Percentiles rank a stretch among this genome's conserved stretches.
phyloP scores from a whole-genome alignment of 345 rosid species.

The Lepidium sativum region DNA sequence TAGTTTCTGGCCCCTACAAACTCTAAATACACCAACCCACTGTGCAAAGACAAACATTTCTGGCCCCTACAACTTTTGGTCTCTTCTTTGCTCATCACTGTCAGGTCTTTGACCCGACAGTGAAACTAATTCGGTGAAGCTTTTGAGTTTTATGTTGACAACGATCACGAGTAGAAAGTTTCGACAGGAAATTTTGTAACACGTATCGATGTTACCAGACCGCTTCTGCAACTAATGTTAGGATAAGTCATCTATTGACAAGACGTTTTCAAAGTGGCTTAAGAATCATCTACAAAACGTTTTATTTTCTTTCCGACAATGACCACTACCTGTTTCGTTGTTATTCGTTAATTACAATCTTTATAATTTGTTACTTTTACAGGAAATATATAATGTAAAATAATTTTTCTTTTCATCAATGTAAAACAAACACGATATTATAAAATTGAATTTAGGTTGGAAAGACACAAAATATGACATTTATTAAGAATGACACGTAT shows the following conservation, averaged over 20 bases:
- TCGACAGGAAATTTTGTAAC: no score
- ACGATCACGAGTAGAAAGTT: no score
- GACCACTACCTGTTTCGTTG: neutral
- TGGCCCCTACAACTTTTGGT: slow-evolving; percentile 7
- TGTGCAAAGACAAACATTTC: neutral
- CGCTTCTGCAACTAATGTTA: neutral
- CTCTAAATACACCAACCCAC: slow-evolving; percentile 10
- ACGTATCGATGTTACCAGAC: neutral
- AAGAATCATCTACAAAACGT: neutral
- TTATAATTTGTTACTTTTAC: no score
- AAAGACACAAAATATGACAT: no score
- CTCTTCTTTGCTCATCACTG: slow-evolving; percentile 2
- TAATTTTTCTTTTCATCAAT: no score
- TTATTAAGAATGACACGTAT: no score
- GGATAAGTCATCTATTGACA: neutral
- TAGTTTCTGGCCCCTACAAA: no score
- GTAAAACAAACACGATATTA: no score
- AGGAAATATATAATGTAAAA: no score
- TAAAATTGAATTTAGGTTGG: no score
- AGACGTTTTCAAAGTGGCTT: neutral
- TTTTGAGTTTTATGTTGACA: neutral
- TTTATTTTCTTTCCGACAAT: neutral
- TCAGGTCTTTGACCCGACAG: slow-evolving; percentile 9
- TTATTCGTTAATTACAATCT: neutral
- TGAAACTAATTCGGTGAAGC: neutral